Conservation (phyloP, 768 basidiomycete genomes). For the Termitomyces sp. region DNA sequence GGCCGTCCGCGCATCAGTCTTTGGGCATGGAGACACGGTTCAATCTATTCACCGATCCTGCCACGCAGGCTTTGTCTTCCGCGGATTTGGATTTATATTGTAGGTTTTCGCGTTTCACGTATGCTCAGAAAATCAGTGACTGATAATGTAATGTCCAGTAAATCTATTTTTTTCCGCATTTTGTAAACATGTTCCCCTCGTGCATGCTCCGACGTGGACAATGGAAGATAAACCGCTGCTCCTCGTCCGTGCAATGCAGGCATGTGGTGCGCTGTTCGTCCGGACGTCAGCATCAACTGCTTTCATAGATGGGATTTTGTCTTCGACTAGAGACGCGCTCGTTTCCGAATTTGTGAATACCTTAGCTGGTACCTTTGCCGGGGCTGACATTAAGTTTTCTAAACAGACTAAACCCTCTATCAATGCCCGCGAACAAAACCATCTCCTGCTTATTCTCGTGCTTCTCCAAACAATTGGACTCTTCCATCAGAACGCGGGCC, state of each 20-base stretch:
- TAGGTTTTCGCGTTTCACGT: constrained; percentile 26
- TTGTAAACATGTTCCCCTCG: constrained; percentile 47
- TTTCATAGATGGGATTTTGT: constrained; percentile 44
- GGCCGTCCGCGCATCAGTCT: constrained; percentile 14
- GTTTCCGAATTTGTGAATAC: constrained; percentile 51
- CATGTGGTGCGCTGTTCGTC: constrained; percentile 56
- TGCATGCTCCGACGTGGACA: constrained; percentile 52
- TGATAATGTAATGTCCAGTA: constrained; percentile 23
- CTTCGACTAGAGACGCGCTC: constrained; percentile 40
- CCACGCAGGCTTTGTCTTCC: constrained; percentile 22
- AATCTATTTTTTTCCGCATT: constrained; percentile 53
- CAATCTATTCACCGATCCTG: not conserved
- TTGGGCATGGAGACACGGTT: not conserved
- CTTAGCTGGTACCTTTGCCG: constrained; percentile 1
- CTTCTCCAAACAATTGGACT: constrained; percentile 54
- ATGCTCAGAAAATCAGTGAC: not conserved
- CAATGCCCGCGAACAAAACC: constrained; percentile 30
- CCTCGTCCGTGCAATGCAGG: constrained; percentile 53
- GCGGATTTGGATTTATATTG: constrained; percentile 55
- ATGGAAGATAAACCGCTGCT: constrained; percentile 42
- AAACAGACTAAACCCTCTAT: constrained; percentile 32
- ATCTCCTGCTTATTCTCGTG: constrained; percentile 43
- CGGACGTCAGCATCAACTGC: constrained; percentile 40
- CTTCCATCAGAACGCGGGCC: constrained; percentile 45
- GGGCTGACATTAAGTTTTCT: constrained; percentile 9